Percentiles rank a stretch among this genome's conserved stretches.
Evolutionary conservation across 345 rosid species (phyloP).

Genomic region (thale cress (Arabidopsis thaliana)): TAIR10.1 NC_003074.8:4139001-4139500

Average conservation of each 20-base stretch:
- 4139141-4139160: slow-evolving; percentile 46
- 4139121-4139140: slow-evolving; percentile 28
- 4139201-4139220: slow-evolving; percentile 13
- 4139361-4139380: neutral
- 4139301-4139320: slow-evolving; percentile 7
- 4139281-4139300: neutral
- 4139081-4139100: slow-evolving; percentile 20
- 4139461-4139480: neutral
- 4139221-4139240: slow-evolving; percentile 15
- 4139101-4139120: slow-evolving; percentile 36
- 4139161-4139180: slow-evolving; percentile 44
- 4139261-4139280: neutral
- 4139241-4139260: slow-evolving; percentile 1
- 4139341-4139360: neutral
- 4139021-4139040: slow-evolving; percentile 41
- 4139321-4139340: neutral
- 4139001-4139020: slow-evolving; percentile 40
- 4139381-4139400: neutral
- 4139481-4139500: neutral
- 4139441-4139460: neutral
- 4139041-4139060: slow-evolving; percentile 26
- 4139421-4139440: neutral
- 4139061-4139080: neutral
- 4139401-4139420: neutral
- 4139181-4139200: slow-evolving; percentile 33